These are phyloP conservation scores for Fistulinella prunicolor DNA, from an alignment of 768 basidiomycete species.

Conservation along the genomic window DNA sequence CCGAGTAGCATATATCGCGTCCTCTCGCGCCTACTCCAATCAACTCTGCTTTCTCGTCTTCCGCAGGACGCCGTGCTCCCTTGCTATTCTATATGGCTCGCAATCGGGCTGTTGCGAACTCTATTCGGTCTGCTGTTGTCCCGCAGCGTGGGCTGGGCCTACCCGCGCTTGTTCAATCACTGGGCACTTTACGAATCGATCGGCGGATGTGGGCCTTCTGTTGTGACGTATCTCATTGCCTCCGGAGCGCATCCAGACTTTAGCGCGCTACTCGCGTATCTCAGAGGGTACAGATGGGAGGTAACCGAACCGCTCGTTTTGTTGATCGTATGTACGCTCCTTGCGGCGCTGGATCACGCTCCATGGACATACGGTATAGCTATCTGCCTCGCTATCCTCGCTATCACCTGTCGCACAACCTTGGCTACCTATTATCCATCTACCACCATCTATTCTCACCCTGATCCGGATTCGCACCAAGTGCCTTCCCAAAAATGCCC, in stretches of 20 bases:
- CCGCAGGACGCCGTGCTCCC: conserved; percentile 3
- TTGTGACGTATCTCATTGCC: conserved; percentile 23
- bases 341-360: conserved; percentile 31
- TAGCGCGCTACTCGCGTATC: background rate
- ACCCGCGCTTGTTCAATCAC: conserved; percentile 39
- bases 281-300: conserved; percentile 17
- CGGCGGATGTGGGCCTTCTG: conserved; percentile 36
- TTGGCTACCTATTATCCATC: background rate
- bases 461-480: background rate
- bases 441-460: background rate
- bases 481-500: conserved; percentile 2
- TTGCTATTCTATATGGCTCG: conserved; percentile 24
- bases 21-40: conserved; percentile 23
- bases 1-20: conserved; percentile 21
- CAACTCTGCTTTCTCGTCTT: conserved; percentile 13
- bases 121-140: conserved; percentile 22
- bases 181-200: conserved; percentile 39
- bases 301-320: conserved; percentile 10
- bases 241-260: conserved; percentile 16
- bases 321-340: conserved; percentile 8
- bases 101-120: conserved; percentile 17
- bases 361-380: conserved; percentile 41
- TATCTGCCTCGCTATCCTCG: conserved; percentile 22
- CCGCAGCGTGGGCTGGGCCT: conserved; percentile 36
- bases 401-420: conserved; percentile 13